Base-by-base conservation (phyloP, 805 yeast species). In the Komagataella pseudopastoris region DNA sequence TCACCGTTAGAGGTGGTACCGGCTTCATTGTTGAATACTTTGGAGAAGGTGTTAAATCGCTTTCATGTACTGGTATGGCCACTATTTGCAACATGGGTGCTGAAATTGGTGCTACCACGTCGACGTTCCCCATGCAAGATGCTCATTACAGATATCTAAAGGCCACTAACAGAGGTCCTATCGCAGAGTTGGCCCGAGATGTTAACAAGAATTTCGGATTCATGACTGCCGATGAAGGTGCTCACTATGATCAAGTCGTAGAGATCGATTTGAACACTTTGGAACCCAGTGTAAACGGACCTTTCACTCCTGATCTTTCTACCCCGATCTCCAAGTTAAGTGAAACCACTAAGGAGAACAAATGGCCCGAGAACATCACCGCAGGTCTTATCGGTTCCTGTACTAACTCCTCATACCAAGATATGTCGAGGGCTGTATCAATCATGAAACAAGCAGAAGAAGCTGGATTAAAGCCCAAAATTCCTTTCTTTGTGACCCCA, bases 21-120 rank as follows among this genome's bases (percentile, higher is more conserved):
- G 98, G 98, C 70, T 81, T 81, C 67, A 89, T 90, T 66, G 95
- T 91, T 58, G 98, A 90, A 75, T 90, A 90, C 76, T 90, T 84
- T 64, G 98, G 98, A 69, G 89, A 83, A 51, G 98, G 98, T 78
- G 90, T 90, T 52, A 80, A 85, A 63, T 78, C 91, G 54, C 83
- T 90, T 70, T 86, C 96, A 50, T 88, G 96, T 72, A 91, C 98
- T 50, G 98, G 98, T 79, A 90, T 90, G 98, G 98, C 95, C 68
- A 90, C 98, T 62, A 90, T 90, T 73, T 90, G 98, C 80, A 90
- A 90, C 72, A 90, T 90, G 98, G 98, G 98, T 77, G 98, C 98
- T 59, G 98, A 90, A 74, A 89, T 90, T 60, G 98, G 98, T 74
- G 97, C 97, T 55, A 90, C 98, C 56, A 90, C 98, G 53, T 90